A percentile compares a stretch with the other conserved stretches of the same genome.
Evolutionary conservation across 1,284 basidiomycete genomes (phyloP).

Genomic region (Sanguinoderma infundibulare): DNA sequence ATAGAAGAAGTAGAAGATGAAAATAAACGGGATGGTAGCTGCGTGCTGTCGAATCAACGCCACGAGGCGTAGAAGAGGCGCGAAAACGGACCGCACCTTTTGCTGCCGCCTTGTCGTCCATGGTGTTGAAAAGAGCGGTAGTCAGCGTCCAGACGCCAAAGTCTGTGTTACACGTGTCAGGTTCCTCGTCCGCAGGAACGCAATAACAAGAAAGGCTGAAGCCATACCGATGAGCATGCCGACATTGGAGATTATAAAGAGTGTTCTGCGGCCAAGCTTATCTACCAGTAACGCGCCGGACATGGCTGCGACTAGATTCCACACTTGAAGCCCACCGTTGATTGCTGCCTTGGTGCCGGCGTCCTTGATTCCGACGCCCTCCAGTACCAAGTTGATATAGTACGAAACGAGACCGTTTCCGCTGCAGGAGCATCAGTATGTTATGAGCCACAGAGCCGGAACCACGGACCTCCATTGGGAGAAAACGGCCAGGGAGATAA

Average conservation of each 20-base stretch:
- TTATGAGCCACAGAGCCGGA: background rate
- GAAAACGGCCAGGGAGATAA: constrained; percentile 70
- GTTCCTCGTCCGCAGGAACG: background rate
- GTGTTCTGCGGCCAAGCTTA: constrained; percentile 59
- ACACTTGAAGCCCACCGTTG: constrained; percentile 61
- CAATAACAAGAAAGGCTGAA: background rate
- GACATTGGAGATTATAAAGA: constrained; percentile 67
- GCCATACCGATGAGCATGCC: constrained; percentile 65
- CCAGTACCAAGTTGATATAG: constrained; percentile 67
- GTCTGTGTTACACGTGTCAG: constrained; percentile 35
- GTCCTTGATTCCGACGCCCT: constrained; percentile 58
- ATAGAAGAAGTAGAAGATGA: constrained; percentile 72
- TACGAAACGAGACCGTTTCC: constrained; percentile 71
- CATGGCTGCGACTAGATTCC: constrained; percentile 54
- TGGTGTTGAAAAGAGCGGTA: constrained; percentile 58
- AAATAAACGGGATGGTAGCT: constrained; percentile 75
- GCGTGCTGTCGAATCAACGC: background rate
- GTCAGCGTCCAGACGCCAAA: constrained; percentile 64
- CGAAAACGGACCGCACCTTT: constrained; percentile 44
- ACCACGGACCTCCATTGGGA: constrained; percentile 68
- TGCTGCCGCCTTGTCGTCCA: constrained; percentile 51
- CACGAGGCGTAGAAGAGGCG: too few relatives aligned
- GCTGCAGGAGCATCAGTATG: constrained; percentile 32
- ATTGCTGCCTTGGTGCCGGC: constrained; percentile 61
- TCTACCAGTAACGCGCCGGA: constrained; percentile 63